Evolutionary conservation across 176 grass and related monocot genomes (phyloP), one percentile per base, ranked within the genome.

Genomic region (Chloris gayana): DNA sequence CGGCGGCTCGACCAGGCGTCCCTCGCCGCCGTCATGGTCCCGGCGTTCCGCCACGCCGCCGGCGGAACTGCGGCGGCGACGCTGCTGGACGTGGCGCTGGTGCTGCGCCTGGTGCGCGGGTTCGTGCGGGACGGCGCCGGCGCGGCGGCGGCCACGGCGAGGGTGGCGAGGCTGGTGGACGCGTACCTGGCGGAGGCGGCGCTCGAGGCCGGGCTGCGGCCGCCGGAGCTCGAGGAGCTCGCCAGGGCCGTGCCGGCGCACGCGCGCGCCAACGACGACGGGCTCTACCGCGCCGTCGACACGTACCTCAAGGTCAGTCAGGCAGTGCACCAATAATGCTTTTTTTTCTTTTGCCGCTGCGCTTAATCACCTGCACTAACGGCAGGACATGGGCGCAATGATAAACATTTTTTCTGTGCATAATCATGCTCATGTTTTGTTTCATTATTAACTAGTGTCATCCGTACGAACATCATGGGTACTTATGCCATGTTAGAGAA

Each of bases 221-320:
- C 91, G 18, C 70, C 69, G n/a, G 91, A 90, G 79, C 94, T 97
- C 66, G 94, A 92, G 78, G 89, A 92, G 72, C 85, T 97, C 38
- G 94, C 89, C 12, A 83, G 65, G 41, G 87, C 91, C 21, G 76
- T 94, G 17, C 91, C 94, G 10, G 69, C 75, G 24, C 85, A 92
- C 47, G 91, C 91, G 2, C 91, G 91, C 29, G 85, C 87, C 25
- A 80, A 72, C 17, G 96, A 95, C 30, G 96, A 99, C 68, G 96
- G 86, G 10, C 85, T 95, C 84, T 99, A 99, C 84, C 88, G 92
- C 67, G 96, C 96, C 83, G 69, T 95, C 75, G 96, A 99, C 85
- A 99, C 90, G 35, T 99, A 87, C 61, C 92, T 99, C 90, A 99
- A 99, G 85, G 96, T 97, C 25, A 89, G 41, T 44, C 41, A 44